A percentile compares a stretch with the other conserved stretches of the same genome.
Evolutionary conservation across 352 stramenopile species (phyloP).

Genomic region (Globisporangium lucens): DNA sequence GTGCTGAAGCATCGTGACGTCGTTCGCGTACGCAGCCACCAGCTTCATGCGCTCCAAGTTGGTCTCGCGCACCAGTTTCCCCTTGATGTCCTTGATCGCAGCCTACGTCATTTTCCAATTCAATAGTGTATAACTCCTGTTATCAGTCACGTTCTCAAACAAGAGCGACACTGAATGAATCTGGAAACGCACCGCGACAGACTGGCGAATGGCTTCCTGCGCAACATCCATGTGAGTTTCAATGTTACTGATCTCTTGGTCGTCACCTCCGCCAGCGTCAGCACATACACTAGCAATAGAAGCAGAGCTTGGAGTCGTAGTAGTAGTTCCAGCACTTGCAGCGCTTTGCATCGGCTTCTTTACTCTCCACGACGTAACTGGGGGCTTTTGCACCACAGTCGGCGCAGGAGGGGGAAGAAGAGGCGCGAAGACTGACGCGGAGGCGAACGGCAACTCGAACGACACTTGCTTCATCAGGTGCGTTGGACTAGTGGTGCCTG

Average conservation of each 20-base stretch:
- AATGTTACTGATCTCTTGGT: conserved; percentile 24
- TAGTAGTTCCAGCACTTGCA: not conserved
- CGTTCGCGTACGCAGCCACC: conserved; percentile 42
- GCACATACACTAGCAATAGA: not conserved
- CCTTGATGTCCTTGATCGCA: conserved; percentile 25
- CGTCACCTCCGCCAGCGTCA: not conserved
- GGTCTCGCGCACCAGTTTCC: conserved; percentile 22
- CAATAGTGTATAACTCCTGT: not conserved
- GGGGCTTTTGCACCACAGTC: not conserved
- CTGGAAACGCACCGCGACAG: conserved; percentile 21
- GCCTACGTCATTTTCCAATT: conserved; percentile 11
- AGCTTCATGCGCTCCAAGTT: conserved; percentile 44
- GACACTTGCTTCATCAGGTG: conserved; percentile 4
- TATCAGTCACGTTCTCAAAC: not conserved
- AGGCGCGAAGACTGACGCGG: conserved; percentile 20
- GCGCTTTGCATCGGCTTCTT: not conserved
- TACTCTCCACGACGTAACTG: conserved; percentile 3
- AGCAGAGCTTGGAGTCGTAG: not conserved
- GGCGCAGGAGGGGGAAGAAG: conserved; percentile 7
- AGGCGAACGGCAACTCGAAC: conserved; percentile 27
- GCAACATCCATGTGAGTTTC: conserved; percentile 29
- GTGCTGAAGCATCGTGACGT: conserved; percentile 40
- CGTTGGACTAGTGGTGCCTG: not conserved
- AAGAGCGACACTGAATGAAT: not conserved
- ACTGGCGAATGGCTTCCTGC: conserved; percentile 33